These are phyloP conservation scores for Claviceps purpurea DNA, from an alignment of 2,329 filamentous ascomycete species.

Conservation along the genomic window DNA sequence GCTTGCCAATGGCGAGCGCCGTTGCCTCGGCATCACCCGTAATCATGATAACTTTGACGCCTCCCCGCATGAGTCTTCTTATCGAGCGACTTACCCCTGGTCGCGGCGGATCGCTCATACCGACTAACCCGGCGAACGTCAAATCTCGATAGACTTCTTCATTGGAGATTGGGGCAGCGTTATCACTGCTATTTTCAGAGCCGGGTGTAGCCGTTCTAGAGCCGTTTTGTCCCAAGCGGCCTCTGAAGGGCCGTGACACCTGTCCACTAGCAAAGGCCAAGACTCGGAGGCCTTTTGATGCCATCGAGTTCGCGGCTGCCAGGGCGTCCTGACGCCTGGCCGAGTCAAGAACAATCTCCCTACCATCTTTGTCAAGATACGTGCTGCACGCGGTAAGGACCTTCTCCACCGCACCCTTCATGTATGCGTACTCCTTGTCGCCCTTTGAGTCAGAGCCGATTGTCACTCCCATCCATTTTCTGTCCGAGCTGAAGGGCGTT, in stretches of 20 bases:
- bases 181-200: conserved; percentile 25
- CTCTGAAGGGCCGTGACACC: conserved; percentile 34
- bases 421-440: conserved; percentile 73
- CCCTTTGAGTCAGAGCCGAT: conserved; percentile 48
- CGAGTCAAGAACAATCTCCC: conserved; percentile 75
- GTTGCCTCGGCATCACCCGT: conserved; percentile 94
- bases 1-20: conserved; percentile 82
- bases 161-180: conserved; percentile 27
- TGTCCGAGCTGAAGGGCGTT: conserved; percentile 89
- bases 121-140: conserved; percentile 81
- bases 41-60: conserved; percentile 98
- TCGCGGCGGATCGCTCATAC: conserved; percentile 93
- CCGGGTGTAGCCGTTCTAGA: conserved; percentile 40
- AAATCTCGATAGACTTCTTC: conserved; percentile 74
- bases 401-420: conserved; percentile 88
- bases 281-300: conserved; percentile 76
- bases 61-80: conserved; percentile 77
- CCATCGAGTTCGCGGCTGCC: conserved; percentile 74
- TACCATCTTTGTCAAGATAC: conserved; percentile 74
- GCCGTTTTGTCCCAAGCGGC: conserved; percentile 22
- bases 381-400: conserved; percentile 80
- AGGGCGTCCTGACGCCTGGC: conserved; percentile 59
- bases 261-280: conserved; percentile 85
- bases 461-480: conserved; percentile 98
- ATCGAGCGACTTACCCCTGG: conserved; percentile 86